phyloP scores from a whole-genome alignment of 345 rosid species.

The Citrus cavaleriei region DNA sequence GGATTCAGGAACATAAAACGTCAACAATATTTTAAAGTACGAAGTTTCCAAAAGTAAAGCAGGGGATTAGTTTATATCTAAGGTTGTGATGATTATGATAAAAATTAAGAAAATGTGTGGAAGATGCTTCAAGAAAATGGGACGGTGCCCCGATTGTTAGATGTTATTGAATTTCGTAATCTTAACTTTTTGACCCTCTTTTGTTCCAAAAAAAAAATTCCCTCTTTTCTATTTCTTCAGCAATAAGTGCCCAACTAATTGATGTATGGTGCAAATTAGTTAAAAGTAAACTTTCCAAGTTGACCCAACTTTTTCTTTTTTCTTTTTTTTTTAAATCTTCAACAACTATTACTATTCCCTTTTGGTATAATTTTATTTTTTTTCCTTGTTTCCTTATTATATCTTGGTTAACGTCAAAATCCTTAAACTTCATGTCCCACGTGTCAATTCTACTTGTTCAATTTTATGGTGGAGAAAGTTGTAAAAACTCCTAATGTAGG shows the following conservation, averaged over 20 bases:
- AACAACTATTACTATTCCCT: too few species aligned
- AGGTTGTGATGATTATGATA: background rate
- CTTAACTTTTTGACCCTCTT: background rate
- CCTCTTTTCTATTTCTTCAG: slow-evolving; percentile 11
- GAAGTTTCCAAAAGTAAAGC: slow-evolving; percentile 9
- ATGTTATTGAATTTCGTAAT: too few species aligned
- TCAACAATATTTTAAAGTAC: background rate
- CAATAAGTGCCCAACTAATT: background rate
- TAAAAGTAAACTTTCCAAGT: background rate
- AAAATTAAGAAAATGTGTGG: background rate
- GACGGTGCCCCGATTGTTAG: slow-evolving; percentile 4
- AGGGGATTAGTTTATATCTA: too few species aligned
- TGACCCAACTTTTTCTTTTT: background rate
- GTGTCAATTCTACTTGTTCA: too few species aligned
- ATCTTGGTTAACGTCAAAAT: too few species aligned
- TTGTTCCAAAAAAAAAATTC: background rate
- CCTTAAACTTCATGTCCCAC: too few species aligned
- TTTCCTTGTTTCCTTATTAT: too few species aligned
- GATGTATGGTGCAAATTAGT: background rate
- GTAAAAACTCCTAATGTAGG: accelerated
- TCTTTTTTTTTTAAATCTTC: background rate
- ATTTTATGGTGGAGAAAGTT: too few species aligned
- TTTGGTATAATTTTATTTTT: too few species aligned
- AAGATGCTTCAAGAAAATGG: slow-evolving; percentile 26
- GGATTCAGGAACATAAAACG: background rate